These are phyloP conservation scores for Pisolithus microcarpus DNA, from an alignment of 768 basidiomycete genomes.

Conservation along the genomic window DNA sequence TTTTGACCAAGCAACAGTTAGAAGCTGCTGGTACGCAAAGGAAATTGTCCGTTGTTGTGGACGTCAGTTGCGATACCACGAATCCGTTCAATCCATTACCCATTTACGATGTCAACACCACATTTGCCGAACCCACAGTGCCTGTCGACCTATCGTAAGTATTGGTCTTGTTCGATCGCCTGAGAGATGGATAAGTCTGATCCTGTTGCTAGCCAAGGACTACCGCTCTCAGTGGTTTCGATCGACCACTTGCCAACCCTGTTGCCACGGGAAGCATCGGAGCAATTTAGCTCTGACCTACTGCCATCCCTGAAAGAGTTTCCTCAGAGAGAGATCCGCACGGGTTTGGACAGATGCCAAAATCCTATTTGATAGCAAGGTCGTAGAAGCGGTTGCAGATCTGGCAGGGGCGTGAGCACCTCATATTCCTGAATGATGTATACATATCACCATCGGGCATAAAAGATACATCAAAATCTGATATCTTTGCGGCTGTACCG, in stretches of 20 bases:
- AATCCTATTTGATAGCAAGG: constrained; percentile 66
- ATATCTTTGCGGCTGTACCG: background rate
- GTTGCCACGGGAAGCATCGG: constrained; percentile 91
- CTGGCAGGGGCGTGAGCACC: background rate
- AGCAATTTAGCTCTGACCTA: constrained; percentile 88
- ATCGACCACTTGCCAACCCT: constrained; percentile 97
- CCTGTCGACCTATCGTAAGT: constrained; percentile 75
- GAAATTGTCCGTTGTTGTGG: constrained; percentile 77
- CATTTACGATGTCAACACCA: constrained; percentile 90
- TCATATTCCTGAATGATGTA: background rate
- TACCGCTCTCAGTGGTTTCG: constrained; percentile 76
- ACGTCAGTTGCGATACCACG: constrained; percentile 98
- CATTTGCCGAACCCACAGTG: constrained; percentile 87
- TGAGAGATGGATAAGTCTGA: constrained; percentile 5
- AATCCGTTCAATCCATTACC: constrained; percentile 98
- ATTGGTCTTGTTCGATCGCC: background rate
- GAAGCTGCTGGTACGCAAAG: constrained; percentile 61
- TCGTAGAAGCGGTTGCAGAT: constrained; percentile 39
- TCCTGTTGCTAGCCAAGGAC: constrained; percentile 39
- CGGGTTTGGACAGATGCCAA: constrained; percentile 89
- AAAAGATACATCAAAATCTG: background rate
- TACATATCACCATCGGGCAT: background rate
- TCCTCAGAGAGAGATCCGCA: constrained; percentile 53
- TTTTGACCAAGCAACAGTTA: constrained; percentile 67
- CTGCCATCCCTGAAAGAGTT: constrained; percentile 78